These are phyloP conservation scores for Ophiorrhiza pumila DNA, from an alignment of 257 asterid species.

Conservation along the genomic window DNA sequence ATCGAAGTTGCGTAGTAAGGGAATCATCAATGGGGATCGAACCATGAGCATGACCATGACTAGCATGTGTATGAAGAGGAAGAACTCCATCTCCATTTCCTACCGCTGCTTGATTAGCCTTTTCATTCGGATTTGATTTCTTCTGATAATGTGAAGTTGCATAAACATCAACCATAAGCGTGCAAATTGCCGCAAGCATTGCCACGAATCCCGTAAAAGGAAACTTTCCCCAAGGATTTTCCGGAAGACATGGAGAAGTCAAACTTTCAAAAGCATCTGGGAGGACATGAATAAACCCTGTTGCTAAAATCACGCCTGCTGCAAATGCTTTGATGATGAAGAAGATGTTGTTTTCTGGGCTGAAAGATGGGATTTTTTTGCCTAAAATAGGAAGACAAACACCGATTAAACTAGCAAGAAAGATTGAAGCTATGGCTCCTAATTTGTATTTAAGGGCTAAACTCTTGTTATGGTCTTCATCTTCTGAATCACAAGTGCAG, in stretches of 20 bases:
- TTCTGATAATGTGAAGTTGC: constrained; percentile 12
- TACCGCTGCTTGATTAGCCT: too few relatives aligned
- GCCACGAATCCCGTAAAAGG: constrained; percentile 21
- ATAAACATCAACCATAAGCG: constrained; percentile 7
- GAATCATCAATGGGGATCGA: neutral
- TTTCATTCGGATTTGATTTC: too few relatives aligned
- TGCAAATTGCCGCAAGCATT: constrained; percentile 7
- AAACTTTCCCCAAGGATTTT: constrained; percentile 13
- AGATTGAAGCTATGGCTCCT: constrained; percentile 20
- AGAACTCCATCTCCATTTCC: neutral
- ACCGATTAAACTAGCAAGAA: constrained; percentile 11
- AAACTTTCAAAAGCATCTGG: constrained; percentile 23
- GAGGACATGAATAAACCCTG: constrained; percentile 32
- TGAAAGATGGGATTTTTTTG: constrained; percentile 17
- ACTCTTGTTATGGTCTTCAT: neutral
- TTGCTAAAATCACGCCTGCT: constrained; percentile 32
- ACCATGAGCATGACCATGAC: constrained; percentile 19
- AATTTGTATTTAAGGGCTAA: constrained; percentile 23
- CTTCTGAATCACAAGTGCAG: constrained; percentile 13
- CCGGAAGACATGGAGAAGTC: constrained; percentile 7
- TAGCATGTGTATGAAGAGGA: constrained; percentile 5
- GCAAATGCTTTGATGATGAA: constrained; percentile 37
- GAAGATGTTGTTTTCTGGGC: constrained; percentile 24
- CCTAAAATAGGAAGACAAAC: constrained; percentile 22
- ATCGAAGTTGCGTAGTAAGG: constrained; percentile 8